Evolutionary conservation across 208 protist species (phyloP).

Genomic region (Leishmania amazonensis): DNA sequence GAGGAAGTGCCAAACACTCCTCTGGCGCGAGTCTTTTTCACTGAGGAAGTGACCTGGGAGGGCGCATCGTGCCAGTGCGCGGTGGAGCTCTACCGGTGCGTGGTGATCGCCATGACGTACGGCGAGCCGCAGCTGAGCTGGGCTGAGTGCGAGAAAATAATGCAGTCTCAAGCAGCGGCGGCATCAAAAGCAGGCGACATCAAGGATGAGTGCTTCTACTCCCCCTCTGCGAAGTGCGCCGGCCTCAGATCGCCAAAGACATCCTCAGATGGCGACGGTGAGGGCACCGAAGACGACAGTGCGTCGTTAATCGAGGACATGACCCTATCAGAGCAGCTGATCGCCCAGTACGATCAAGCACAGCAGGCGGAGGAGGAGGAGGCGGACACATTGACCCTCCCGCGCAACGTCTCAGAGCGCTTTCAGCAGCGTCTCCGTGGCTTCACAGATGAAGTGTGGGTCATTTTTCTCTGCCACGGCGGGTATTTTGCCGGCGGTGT

Average conservation of each 20-base stretch:
- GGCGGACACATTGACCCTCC: conserved; percentile 28
- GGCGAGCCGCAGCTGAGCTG: conserved; percentile 24
- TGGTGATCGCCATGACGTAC: conserved; percentile 50
- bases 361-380: conserved; percentile 53
- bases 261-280: not conserved
- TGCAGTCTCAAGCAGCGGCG: conserved; percentile 3
- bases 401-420: conserved; percentile 27
- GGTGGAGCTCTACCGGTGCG: conserved; percentile 69
- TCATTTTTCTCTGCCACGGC: conserved; percentile 88
- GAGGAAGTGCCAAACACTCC: conserved; percentile 45
- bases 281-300: conserved; percentile 23
- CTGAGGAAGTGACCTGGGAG: conserved; percentile 38
- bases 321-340: conserved; percentile 67
- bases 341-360: conserved; percentile 65
- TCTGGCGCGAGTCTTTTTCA: conserved; percentile 45
- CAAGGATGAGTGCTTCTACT: not conserved
- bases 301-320: conserved; percentile 3
- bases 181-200: not conserved
- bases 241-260: not conserved
- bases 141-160: conserved; percentile 15
- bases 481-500: conserved; percentile 90
- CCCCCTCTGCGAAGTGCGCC: not conserved
- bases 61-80: conserved; percentile 48
- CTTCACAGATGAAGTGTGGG: conserved; percentile 54
- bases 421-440: conserved; percentile 38